These are phyloP conservation scores for Trichoderma gracile DNA, from an alignment of 2,329 filamentous ascomycete genomes.

Conservation along the genomic window DNA sequence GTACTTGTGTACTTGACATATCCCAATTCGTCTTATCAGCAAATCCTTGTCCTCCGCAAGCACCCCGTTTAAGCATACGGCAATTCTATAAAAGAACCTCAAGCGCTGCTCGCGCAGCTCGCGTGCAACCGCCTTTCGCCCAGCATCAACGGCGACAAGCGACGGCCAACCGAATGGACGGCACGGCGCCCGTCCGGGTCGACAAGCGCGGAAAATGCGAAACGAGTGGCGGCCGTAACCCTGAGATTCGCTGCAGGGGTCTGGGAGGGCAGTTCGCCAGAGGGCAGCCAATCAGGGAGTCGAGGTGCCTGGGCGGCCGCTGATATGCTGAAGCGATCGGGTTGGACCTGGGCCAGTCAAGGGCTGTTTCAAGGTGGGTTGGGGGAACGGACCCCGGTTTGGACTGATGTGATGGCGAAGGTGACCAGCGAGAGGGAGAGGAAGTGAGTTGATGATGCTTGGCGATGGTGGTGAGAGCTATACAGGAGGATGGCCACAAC, in stretches of 20 bases:
- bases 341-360: not conserved
- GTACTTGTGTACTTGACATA: too few relatives aligned
- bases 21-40: too few relatives aligned
- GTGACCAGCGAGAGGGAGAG: too few relatives aligned
- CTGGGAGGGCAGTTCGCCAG: not conserved
- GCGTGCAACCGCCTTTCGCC: not conserved
- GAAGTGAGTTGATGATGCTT: too few relatives aligned
- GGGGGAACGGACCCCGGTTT: too few relatives aligned
- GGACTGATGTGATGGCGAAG: too few relatives aligned
- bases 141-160: not conserved
- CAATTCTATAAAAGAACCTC: not conserved
- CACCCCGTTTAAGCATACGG: too few relatives aligned
- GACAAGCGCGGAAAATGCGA: not conserved
- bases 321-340: constrained; percentile 23
- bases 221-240: not conserved
- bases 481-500: too few relatives aligned
- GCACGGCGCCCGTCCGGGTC: not conserved
- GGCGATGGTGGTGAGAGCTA: too few relatives aligned
- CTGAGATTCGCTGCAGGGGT: constrained; percentile 1
- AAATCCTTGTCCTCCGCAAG: too few relatives aligned
- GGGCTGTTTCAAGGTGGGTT: too few relatives aligned
- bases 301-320: constrained; percentile 22
- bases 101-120: not conserved
- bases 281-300: constrained; percentile 18
- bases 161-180: not conserved